Base-by-base conservation (phyloP, 2,329 filamentous ascomycete species). In the Colletotrichum falcatum region DNA sequence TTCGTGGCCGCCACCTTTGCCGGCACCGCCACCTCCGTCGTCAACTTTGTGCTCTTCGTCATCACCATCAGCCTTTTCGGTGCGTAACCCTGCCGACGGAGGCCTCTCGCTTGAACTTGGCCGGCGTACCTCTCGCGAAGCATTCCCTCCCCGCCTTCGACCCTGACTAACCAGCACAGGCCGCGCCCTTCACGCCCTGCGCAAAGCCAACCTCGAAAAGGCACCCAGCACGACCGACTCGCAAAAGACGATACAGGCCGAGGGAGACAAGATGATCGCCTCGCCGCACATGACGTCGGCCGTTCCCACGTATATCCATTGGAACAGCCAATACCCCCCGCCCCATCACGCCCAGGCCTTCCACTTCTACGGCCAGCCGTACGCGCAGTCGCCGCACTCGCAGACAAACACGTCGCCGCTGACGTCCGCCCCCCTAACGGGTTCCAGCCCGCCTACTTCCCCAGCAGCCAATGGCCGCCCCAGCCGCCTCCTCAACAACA, bases 1-100 rank as follows among this genome's bases (percentile, higher is more conserved):
- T 74, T 74, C 28, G 68, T 74, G 2, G 62, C 65, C 11, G 72
- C 71, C 1, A 74, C 72, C 14, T 74, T 69, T 58, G 71, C 71
- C 18, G 71, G 67, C 12, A 73, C 72, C 3, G 72, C 58, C 23
- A 65, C 66, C 0, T 64, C 72, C 14, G 64, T 65, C 3, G 54
- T 71, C 30, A 74, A 71, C 44, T 66, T 68, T 28, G 49, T 73
- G 18, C 63, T 73, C 18, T 74, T 74, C 44, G 44, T 74, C 20
- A 28, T 73, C 44, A 71, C 72, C 28, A 65, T 74, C 12, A 33
- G 58, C n/a, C 30, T 67, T 5, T 73, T 73, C 37, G 71, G 72
- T 74, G 28, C 33, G 71, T 61, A n/a, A 14, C 11, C 51, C 30
- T 8, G 2, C 28, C 7, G 39, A n/a, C 1, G 11, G 28, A 23